A percentile compares a stretch with the other conserved stretches of the same genome.
Conservation (phyloP, 805 yeast species). For the Candida berthetii region DNA sequence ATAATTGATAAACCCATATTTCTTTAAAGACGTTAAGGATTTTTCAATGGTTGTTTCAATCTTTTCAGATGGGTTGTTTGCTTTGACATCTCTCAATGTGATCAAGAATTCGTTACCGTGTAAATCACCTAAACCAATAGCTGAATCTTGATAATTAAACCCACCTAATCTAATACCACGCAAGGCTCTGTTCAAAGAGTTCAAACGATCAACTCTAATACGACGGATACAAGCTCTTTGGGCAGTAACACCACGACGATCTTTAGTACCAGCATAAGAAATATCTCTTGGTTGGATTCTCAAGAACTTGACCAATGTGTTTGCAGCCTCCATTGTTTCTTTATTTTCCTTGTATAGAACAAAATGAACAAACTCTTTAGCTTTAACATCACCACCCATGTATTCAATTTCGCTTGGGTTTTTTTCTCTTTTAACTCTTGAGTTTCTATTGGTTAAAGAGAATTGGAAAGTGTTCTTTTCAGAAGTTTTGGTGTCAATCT, state of each 20-base stretch:
- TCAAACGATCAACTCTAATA: slow-evolving; percentile 68
- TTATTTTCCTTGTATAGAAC: slow-evolving; percentile 89
- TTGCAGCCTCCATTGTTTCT: slow-evolving; percentile 95
- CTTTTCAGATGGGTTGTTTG: slow-evolving; percentile 23
- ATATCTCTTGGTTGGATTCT: slow-evolving; percentile 67
- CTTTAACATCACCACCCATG: slow-evolving; percentile 70
- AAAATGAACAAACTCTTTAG: slow-evolving; percentile 66
- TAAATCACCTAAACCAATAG: slow-evolving; percentile 74
- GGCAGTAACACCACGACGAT: slow-evolving; percentile 91
- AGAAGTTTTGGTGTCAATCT: slow-evolving; percentile 76
- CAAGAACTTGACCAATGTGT: slow-evolving; percentile 63
- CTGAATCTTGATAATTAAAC: slow-evolving; percentile 56
- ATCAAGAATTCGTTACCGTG: slow-evolving; percentile 86
- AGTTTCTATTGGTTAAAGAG: slow-evolving; percentile 41
- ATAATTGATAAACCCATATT: slow-evolving; percentile 83
- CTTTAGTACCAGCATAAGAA: slow-evolving; percentile 93
- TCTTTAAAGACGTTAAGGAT: slow-evolving; percentile 51
- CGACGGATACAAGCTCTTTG: slow-evolving; percentile 70
- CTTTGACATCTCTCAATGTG: slow-evolving; percentile 68
- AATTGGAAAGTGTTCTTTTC: slow-evolving; percentile 59
- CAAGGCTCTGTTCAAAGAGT: slow-evolving; percentile 67
- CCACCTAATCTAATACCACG: slow-evolving; percentile 79
- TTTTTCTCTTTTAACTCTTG: slow-evolving; percentile 29
- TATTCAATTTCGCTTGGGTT: slow-evolving; percentile 40
- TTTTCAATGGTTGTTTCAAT: slow-evolving; percentile 41